Evolutionary conservation across 2,329 filamentous ascomycete genomes (phyloP).

Genomic region (Epichloe hybrida): DNA sequence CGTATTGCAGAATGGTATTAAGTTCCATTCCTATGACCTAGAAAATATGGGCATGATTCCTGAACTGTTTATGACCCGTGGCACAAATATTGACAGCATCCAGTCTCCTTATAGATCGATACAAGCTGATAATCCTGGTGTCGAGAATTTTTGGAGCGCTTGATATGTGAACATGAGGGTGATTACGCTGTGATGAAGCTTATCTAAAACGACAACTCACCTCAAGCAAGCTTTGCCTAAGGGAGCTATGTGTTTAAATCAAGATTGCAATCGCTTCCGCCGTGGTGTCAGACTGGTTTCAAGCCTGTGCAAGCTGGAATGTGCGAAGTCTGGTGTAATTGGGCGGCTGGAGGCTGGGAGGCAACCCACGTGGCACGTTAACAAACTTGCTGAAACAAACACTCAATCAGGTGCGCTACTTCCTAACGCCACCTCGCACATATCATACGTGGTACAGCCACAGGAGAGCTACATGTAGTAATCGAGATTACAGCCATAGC

Average conservation of each 20-base stretch:
- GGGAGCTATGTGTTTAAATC: no score
- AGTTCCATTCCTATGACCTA: slow-evolving; percentile 3
- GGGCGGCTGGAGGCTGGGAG: no score
- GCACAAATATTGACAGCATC: slow-evolving; percentile 8
- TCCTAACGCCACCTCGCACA: not conserved
- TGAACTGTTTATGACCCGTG: slow-evolving; percentile 9
- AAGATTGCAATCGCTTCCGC: no score
- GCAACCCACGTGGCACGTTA: no score
- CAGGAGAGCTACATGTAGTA: not conserved
- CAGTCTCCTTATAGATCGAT: slow-evolving; percentile 8
- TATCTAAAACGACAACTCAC: no score
- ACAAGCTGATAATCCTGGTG: slow-evolving; percentile 6
- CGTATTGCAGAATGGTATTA: not conserved
- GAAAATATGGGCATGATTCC: slow-evolving; percentile 8
- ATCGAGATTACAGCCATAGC: not conserved
- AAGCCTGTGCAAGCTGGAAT: no score
- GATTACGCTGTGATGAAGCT: no score
- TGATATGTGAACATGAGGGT: no score
- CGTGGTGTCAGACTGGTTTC: no score
- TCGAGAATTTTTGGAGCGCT: not conserved
- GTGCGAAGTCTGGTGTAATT: no score
- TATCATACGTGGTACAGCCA: not conserved
- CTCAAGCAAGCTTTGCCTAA: no score
- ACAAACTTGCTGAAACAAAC: not conserved
- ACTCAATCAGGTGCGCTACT: not conserved